Conservation (phyloP, 441 rosid species). For the Daphne laureola region DNA sequence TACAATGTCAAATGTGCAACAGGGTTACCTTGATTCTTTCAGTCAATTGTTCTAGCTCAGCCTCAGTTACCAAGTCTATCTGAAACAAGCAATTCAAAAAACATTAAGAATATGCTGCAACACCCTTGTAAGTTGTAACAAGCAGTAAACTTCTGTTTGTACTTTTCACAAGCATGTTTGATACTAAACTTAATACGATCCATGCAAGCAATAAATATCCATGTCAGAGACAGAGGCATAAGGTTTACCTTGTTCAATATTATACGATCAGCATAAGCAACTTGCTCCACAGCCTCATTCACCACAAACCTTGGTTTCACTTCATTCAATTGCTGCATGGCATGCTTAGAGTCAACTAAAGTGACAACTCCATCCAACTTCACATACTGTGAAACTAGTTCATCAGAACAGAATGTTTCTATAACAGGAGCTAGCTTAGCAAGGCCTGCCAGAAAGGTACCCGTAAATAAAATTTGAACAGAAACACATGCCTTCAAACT, state of each 20-base stretch:
- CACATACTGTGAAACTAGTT: slow-evolving; percentile 43
- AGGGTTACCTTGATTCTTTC: slow-evolving; percentile 48
- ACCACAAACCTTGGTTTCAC: slow-evolving; percentile 66
- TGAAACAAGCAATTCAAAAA: slow-evolving; percentile 14
- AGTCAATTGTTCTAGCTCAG: slow-evolving; percentile 39
- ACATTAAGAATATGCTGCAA: too few species aligned
- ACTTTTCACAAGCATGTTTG: too few species aligned
- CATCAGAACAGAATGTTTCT: slow-evolving; percentile 66
- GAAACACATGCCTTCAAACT: neutral
- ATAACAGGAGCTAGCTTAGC: slow-evolving; percentile 74
- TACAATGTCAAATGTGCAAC: too few species aligned
- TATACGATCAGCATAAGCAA: slow-evolving; percentile 74
- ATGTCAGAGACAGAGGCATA: neutral
- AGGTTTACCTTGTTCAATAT: slow-evolving; percentile 55
- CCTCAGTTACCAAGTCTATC: slow-evolving; percentile 60
- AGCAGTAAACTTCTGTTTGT: too few species aligned
- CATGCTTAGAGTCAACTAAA: slow-evolving; percentile 67
- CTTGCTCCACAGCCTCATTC: slow-evolving; percentile 66
- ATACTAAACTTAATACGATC: too few species aligned
- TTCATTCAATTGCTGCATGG: slow-evolving; percentile 59
- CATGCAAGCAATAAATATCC: too few species aligned
- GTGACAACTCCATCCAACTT: slow-evolving; percentile 76
- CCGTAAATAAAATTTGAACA: slow-evolving; percentile 1
- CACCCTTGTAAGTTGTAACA: too few species aligned
- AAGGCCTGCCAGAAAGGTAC: slow-evolving; percentile 38